Percentiles rank a stretch among this genome's conserved stretches.
Conservation (phyloP, 2,329 filamentous ascomycete genomes). For the Aspergillus clavatus region DNA sequence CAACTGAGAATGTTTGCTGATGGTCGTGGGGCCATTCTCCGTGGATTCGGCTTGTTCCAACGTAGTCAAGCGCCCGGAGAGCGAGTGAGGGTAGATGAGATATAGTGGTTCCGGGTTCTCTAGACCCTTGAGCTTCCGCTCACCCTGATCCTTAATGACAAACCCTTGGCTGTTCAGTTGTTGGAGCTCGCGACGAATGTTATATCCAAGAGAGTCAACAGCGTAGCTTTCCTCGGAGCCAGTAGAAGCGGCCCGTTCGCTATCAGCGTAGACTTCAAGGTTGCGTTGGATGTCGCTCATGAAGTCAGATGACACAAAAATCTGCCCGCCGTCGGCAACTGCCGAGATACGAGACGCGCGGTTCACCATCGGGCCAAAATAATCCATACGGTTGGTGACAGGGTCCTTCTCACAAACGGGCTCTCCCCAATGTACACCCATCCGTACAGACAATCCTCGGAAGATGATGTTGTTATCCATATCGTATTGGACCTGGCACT, state of each 20-base stretch:
- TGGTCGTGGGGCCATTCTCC: slow-evolving; percentile 48
- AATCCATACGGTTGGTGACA: slow-evolving; percentile 97
- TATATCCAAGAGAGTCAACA: slow-evolving; percentile 67
- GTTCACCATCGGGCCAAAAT: slow-evolving; percentile 99
- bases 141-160: slow-evolving; percentile 92
- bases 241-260: slow-evolving; percentile 63
- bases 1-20: slow-evolving; percentile 59
- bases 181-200: slow-evolving; percentile 81
- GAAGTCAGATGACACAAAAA: slow-evolving; percentile 94
- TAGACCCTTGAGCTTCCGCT: slow-evolving; percentile 90
- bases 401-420: slow-evolving; percentile 94
- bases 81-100: slow-evolving; percentile 85
- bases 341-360: slow-evolving; percentile 89
- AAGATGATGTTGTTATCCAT: slow-evolving; percentile 86
- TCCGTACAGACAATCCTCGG: slow-evolving; percentile 87
- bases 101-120: slow-evolving; percentile 97
- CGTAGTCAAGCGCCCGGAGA: slow-evolving; percentile 62
- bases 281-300: slow-evolving; percentile 92
- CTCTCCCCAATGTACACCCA: slow-evolving; percentile 95
- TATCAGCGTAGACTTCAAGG: slow-evolving; percentile 82
- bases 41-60: slow-evolving; percentile 47
- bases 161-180: slow-evolving; percentile 88
- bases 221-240: slow-evolving; percentile 70
- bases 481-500: slow-evolving; percentile 77
- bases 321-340: slow-evolving; percentile 93